Base-by-base conservation (phyloP, 805 yeast species). In the Cyberlindnera sargentensis region DNA sequence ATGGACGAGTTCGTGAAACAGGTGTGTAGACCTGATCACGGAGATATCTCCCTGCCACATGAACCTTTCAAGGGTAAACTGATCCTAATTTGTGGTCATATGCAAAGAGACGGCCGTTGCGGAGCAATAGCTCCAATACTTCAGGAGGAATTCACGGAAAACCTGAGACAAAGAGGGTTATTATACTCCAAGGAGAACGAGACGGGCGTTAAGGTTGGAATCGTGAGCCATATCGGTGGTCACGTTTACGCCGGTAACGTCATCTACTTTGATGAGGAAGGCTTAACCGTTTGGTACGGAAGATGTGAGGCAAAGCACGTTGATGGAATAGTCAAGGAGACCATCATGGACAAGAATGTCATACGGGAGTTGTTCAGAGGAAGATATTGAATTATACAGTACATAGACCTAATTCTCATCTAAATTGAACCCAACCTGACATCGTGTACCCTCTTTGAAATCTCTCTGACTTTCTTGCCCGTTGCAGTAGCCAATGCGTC, bases 181-280 rank as follows among this genome's bases (percentile, higher is more conserved):
- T 45, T 64, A 20, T 57, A 53, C 20, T 39, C 6, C 49, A 37
- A 1, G 4, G 36, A 38, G 2, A 58, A 55, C 34, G 59, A 63
- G 1, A 24, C 47, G 2, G 65, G 66, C 4, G 48, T 64, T 3
- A 60, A 62, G 31, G 66, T 81, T 31, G 89, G 87, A 0, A 55
- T 75, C 6, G 67, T 83, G 0, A 80, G 90, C 9, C 96, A 87
- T 59, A 68, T 87, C 34, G 95, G 95, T 1, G 96, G 96, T 0
- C 96, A 87, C 58, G 85, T 62, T 2, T 87, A 77, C 61, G 95
- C 96, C 2, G 95, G 95, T 0, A 87, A 87, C 55, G 77, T 87
- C 10, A 64, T 85, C 2, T 72, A 75, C 40, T 78, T 80, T 48
- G 67, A 68, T 39, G 60, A 58, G 8, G 57, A 63, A 30, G 73